Evolutionary conservation across 768 basidiomycete genomes (phyloP).

Genomic region (Termitomyces sp.): DNA sequence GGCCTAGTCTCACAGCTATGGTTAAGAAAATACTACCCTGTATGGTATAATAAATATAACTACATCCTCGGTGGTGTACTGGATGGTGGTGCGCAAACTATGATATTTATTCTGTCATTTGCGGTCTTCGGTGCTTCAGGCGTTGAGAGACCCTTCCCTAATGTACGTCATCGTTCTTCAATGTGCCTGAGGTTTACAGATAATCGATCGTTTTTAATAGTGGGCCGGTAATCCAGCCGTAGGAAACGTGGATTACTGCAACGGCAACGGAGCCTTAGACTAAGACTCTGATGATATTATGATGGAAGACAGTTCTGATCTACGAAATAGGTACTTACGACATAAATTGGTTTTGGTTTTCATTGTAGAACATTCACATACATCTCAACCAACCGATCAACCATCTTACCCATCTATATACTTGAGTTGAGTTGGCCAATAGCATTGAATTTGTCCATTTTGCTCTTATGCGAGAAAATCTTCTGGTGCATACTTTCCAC

Average conservation of each 20-base stretch:
- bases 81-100: conserved; percentile 63
- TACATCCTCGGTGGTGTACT: conserved; percentile 65
- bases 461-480: no score
- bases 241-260: conserved; percentile 58
- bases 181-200: not conserved
- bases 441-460: no score
- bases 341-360: no score
- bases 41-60: conserved; percentile 68
- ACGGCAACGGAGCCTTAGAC: conserved; percentile 53
- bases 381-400: no score
- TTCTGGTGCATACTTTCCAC: no score
- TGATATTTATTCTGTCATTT: conserved; percentile 62
- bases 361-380: no score
- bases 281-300: conserved; percentile 8
- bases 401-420: no score
- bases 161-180: conserved; percentile 21
- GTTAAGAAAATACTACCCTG: conserved; percentile 53
- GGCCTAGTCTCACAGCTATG: conserved; percentile 59
- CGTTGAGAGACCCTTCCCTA: conserved; percentile 44
- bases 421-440: no score
- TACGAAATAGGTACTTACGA: no score
- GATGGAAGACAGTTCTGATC: no score
- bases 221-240: conserved; percentile 53
- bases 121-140: conserved; percentile 63
- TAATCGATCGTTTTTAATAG: conserved; percentile 14